Evolutionary conservation across 257 asterid genomes (phyloP).

Genomic region (Gentiana macrophylla): DNA sequence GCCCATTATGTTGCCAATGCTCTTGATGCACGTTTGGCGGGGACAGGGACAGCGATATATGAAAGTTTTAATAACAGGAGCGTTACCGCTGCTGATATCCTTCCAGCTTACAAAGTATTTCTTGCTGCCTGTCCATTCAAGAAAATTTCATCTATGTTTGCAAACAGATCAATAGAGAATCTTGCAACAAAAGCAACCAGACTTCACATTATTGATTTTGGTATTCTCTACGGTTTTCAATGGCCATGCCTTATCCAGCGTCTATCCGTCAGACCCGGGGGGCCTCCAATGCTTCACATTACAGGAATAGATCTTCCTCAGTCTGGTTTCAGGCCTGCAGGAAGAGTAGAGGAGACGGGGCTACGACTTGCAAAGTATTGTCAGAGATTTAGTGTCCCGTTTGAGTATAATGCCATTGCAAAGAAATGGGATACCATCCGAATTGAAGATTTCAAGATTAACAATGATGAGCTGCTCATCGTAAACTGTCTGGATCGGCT

Average conservation of each 20-base stretch:
- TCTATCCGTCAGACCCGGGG: conserved; percentile 24
- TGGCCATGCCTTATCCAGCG: conserved; percentile 35
- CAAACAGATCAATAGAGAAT: conserved; percentile 19
- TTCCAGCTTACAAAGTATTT: conserved; percentile 22
- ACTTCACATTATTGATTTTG: conserved; percentile 33
- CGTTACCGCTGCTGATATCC: conserved; percentile 26
- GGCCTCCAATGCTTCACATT: conserved; percentile 27
- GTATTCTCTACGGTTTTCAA: conserved; percentile 31
- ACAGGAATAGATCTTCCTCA: conserved; percentile 37
- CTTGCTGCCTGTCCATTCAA: conserved; percentile 25
- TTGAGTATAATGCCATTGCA: conserved; percentile 24
- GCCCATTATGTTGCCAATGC: conserved; percentile 29
- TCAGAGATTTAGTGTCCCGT: conserved; percentile 24
- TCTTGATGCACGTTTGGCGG: conserved; percentile 31
- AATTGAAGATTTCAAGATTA: conserved; percentile 20
- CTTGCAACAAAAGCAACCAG: conserved; percentile 13
- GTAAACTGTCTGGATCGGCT: conserved; percentile 30
- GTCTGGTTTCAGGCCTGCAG: conserved; percentile 33
- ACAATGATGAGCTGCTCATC: conserved; percentile 17
- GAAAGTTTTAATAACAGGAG: conserved; percentile 13
- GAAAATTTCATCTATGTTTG: conserved; percentile 20
- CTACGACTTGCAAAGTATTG: conserved; percentile 23
- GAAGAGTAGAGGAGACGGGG: conserved; percentile 32
- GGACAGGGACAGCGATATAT: conserved; percentile 28
- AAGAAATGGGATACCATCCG: conserved; percentile 31